These are phyloP conservation scores for Cubamyces sp. DNA, from an alignment of 768 basidiomycete genomes.

Conservation along the genomic window DNA sequence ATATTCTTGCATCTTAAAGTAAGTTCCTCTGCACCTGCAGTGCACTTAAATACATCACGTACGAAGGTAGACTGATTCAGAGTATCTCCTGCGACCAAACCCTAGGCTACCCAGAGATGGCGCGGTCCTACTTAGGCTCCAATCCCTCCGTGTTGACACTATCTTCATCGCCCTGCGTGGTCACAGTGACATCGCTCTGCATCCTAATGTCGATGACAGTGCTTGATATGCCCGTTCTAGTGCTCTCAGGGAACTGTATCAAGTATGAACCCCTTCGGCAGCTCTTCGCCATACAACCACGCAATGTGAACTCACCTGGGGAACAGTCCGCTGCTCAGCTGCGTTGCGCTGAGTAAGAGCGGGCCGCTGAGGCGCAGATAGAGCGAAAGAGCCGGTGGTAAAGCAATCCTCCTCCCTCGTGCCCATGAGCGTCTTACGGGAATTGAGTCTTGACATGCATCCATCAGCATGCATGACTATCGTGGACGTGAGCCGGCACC, in stretches of 20 bases:
- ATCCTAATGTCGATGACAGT: constrained; percentile 1
- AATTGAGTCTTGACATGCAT: constrained; percentile 10
- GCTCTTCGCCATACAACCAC: no score
- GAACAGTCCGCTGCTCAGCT: constrained; percentile 6
- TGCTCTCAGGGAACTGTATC: no score
- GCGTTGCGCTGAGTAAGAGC: neutral
- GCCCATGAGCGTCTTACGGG: constrained; percentile 8
- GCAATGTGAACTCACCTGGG: constrained; percentile 3
- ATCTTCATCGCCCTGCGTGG: neutral
- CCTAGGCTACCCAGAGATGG: no score
- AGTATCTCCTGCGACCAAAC: no score
- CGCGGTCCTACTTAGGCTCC: neutral
- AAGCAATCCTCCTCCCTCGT: constrained; percentile 2
- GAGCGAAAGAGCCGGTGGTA: neutral
- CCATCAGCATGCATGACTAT: no score
- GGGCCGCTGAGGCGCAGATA: neutral
- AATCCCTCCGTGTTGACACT: neutral
- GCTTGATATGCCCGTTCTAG: neutral
- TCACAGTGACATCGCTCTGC: neutral
- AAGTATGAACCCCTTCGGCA: no score
- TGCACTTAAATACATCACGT: no score
- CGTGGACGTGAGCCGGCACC: neutral
- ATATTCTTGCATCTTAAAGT: no score
- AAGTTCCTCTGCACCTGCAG: no score
- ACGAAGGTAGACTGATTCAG: no score